A percentile compares a stretch with the other conserved stretches of the same genome.
These are phyloP conservation scores for Lachancea quebecensis DNA, from an alignment of 805 yeast species.

Conservation along the genomic window DNA sequence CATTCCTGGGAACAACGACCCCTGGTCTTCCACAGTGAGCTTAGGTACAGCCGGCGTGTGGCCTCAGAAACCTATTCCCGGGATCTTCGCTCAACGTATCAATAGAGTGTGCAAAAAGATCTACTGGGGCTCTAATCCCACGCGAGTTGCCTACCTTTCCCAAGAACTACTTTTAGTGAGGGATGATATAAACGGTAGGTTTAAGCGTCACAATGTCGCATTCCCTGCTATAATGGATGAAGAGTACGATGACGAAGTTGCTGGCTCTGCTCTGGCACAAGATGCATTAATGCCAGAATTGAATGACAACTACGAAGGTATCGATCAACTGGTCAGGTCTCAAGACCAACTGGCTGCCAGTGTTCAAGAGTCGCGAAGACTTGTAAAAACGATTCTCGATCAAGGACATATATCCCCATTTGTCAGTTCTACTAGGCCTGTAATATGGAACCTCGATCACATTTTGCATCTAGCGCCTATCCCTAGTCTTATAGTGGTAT, in stretches of 20 bases:
- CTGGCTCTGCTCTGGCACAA: slow-evolving; percentile 12
- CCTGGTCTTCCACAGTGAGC: slow-evolving; percentile 74
- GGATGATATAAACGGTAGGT: slow-evolving; percentile 64
- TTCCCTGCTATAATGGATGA: slow-evolving; percentile 37
- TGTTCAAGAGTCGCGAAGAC: slow-evolving; percentile 53
- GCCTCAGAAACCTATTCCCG: slow-evolving; percentile 74
- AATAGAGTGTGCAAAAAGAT: slow-evolving; percentile 49
- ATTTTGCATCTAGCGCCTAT: slow-evolving; percentile 66
- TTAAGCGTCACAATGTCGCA: slow-evolving; percentile 61
- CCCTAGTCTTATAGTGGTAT: slow-evolving; percentile 59
- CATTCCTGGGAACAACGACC: slow-evolving; percentile 88
- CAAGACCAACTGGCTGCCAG: slow-evolving; percentile 36
- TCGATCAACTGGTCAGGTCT: slow-evolving; percentile 26
- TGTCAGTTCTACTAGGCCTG: slow-evolving; percentile 49
- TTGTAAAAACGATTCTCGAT: slow-evolving; percentile 74
- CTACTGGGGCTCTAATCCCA: slow-evolving; percentile 69
- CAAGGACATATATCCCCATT: slow-evolving; percentile 90
- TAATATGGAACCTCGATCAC: slow-evolving; percentile 65
- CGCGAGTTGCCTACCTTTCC: slow-evolving; percentile 66
- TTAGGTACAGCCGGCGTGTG: slow-evolving; percentile 53
- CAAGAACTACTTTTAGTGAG: slow-evolving; percentile 75
- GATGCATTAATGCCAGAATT: slow-evolving; percentile 9
- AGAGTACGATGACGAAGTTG: slow-evolving; percentile 23
- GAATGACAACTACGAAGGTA: slow-evolving; percentile 19
- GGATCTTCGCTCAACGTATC: slow-evolving; percentile 61